Conservation (phyloP, 495 filamentous ascomycete species). For the Coniosporium apollinis region DNA sequence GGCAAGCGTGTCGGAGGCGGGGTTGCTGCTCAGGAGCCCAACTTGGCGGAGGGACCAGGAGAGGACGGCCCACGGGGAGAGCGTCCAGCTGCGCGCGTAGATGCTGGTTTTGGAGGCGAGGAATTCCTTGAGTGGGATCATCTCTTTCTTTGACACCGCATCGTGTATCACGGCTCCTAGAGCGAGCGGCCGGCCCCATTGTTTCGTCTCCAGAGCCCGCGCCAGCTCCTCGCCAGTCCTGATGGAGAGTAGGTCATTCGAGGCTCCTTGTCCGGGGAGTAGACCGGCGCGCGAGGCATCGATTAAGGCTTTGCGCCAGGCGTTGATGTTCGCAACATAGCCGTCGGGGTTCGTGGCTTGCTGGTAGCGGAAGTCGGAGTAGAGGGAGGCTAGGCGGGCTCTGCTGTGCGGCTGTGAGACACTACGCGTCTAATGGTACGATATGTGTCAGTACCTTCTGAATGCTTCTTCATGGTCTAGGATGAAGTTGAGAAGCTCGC, state of each 20-base stretch:
- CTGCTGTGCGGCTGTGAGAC: constrained; percentile 31
- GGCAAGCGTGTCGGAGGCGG: constrained; percentile 29
- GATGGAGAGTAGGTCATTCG: constrained; percentile 40
- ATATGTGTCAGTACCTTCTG: constrained; percentile 30
- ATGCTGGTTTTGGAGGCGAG: constrained; percentile 42
- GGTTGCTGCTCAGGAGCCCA: constrained; percentile 39
- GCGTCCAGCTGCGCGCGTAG: constrained; percentile 35
- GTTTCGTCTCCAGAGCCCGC: constrained; percentile 51
- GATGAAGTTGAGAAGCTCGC: constrained; percentile 43
- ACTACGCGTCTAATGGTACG: constrained; percentile 3
- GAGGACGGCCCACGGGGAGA: constrained; percentile 43
- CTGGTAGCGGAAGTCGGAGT: constrained; percentile 77
- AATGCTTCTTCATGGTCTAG: constrained; percentile 47
- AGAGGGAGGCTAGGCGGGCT: constrained; percentile 75
- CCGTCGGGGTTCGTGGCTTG: constrained; percentile 76
- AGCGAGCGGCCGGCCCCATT: constrained; percentile 73
- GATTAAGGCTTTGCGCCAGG: constrained; percentile 65
- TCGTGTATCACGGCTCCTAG: constrained; percentile 68
- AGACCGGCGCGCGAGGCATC: constrained; percentile 50
- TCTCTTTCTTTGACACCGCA: constrained; percentile 44
- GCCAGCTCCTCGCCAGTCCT: constrained; percentile 51
- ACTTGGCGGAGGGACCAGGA: constrained; percentile 60
- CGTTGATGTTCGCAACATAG: constrained; percentile 66
- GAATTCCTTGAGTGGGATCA: constrained; percentile 54
- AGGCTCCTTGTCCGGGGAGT: constrained; percentile 29